Base-by-base conservation (phyloP, 2,329 filamentous ascomycete genomes). In the Plenodomus tracheiphilus region DNA sequence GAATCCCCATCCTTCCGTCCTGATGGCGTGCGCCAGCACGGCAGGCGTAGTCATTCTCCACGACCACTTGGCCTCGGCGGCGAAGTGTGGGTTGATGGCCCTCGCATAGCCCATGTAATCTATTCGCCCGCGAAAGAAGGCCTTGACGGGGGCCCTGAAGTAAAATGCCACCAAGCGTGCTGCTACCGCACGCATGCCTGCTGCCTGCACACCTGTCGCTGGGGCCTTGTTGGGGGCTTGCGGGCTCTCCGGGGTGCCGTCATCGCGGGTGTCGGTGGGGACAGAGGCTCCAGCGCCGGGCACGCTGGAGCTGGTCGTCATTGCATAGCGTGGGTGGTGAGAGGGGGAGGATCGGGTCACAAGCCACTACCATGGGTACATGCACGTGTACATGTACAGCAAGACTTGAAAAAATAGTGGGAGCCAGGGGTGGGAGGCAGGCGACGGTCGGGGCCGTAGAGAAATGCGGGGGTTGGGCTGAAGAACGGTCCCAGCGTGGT, bases 111-210 rank as follows among this genome's bases (percentile, higher is more conserved):
- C 82, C 51, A 79, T 80, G 69, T 91, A 96, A 77, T 97, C 92
- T 56, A 97, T 91, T 49, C 92, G 80, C 1, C 89, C 92, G 53
- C 90, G 84, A 74, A 97, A 96, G 70, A 97, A 97, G 15, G 91
- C 89, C 74, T 96, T 96, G 44, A 91, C 88, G 1, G 92, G 92
- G 0, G 91, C 90, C 47, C 91, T 82, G 69, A 96, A 97, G 53
- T 96, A 97, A 64, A 96, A 96, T 19, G 91, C 87, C 46, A 96
- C 82, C 62, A 91, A 79, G 68, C 95, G 88, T 7, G 90, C 88
- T 61, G 87, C 92, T 54, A 96, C 72, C 21, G 91, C 92, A 39
- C 92, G 87, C 55, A 91, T 88, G 35, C 89, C 85, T 18, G 91
- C 91, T 4, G 91, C 91, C 18, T 89, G 91, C n/a, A 89, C 88